Conservation (phyloP, 2,329 filamentous ascomycete genomes). For the Tothia fuscella region DNA sequence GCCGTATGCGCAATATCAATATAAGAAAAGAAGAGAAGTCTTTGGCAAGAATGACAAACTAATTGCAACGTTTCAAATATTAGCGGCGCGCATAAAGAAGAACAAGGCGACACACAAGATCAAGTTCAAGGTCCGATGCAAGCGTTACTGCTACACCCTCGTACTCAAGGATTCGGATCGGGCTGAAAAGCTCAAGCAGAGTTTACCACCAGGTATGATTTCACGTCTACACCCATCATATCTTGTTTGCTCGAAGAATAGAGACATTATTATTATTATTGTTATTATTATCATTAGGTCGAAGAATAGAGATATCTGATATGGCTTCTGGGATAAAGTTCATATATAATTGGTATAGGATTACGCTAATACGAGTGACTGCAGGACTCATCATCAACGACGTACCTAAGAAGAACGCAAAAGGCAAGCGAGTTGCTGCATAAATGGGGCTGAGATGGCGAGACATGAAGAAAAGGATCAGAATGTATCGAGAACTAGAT, state of each 20-base stretch:
- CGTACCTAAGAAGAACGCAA: constrained; percentile 51
- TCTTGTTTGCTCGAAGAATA: background rate
- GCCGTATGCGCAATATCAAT: too few species aligned
- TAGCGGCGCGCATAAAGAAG: constrained; percentile 58
- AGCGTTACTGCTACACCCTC: constrained; percentile 91
- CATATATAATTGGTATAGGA: background rate
- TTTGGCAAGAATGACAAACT: constrained; percentile 4
- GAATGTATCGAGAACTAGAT: too few species aligned
- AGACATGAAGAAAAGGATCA: too few species aligned
- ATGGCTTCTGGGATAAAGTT: background rate
- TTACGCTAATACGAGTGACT: constrained; percentile 13
- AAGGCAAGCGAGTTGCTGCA: constrained; percentile 42
- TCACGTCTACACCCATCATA: background rate
- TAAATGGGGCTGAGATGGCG: too few species aligned
- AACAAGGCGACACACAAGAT: constrained; percentile 80
- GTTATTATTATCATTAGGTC: background rate
- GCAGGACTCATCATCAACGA: constrained; percentile 47
- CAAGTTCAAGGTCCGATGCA: constrained; percentile 99
- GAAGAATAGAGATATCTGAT: background rate
- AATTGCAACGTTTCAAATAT: background rate
- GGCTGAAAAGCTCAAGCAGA: constrained; percentile 99
- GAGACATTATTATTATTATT: too few species aligned
- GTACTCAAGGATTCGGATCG: constrained; percentile 98
- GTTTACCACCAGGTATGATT: constrained; percentile 86
- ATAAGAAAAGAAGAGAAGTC: too few species aligned